These are phyloP conservation scores for Boletellus deceptivus DNA, from an alignment of 1,284 basidiomycete genomes.

Conservation along the genomic window DNA sequence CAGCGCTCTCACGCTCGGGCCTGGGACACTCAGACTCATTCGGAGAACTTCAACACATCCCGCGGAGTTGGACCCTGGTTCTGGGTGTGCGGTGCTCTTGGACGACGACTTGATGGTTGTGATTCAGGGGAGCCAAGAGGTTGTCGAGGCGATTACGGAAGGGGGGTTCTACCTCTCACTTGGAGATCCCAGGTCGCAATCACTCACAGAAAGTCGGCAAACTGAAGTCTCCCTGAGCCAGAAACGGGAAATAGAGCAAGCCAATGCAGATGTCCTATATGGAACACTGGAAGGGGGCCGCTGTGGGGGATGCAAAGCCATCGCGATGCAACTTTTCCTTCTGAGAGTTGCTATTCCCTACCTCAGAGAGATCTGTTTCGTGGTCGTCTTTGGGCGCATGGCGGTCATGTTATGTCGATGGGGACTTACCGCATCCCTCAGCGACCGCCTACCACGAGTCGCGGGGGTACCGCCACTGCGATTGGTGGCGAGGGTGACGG, in stretches of 20 bases:
- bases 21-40: conserved; percentile 15
- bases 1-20: conserved; percentile 14
- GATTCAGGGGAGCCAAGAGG: too few species aligned
- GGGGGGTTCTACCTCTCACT: too few species aligned
- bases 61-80: conserved; percentile 5
- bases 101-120: too few species aligned
- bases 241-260: conserved; percentile 8
- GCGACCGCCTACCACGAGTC: too few species aligned
- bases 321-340: conserved; percentile 15
- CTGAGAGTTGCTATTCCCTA: conserved; percentile 6
- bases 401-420: too few species aligned
- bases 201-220: background rate
- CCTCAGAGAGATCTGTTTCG: conserved; percentile 6
- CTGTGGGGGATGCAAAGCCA: conserved; percentile 16
- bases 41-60: conserved; percentile 10
- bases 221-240: background rate
- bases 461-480: background rate
- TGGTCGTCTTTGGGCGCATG: conserved; percentile 6
- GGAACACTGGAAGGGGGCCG: conserved; percentile 17
- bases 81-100: too few species aligned
- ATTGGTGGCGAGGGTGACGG: conserved; percentile 8
- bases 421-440: too few species aligned
- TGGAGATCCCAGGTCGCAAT: background rate
- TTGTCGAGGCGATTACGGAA: too few species aligned
- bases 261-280: conserved; percentile 10